phyloP scores from a whole-genome alignment of 2,329 filamentous ascomycete genomes.

The Chrysosporium queenslandicum region DNA sequence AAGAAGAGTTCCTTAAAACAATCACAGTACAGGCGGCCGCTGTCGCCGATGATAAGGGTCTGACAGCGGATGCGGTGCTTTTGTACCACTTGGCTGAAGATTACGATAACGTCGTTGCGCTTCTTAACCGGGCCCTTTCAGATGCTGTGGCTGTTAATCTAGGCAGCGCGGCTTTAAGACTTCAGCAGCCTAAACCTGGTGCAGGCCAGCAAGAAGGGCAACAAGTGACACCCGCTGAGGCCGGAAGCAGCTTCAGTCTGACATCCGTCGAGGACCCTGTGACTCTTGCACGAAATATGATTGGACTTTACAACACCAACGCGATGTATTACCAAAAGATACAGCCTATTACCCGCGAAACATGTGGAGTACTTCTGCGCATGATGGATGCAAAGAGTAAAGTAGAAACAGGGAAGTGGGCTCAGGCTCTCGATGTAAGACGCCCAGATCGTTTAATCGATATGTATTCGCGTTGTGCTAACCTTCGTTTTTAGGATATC shows the following conservation, averaged over 20 bases:
- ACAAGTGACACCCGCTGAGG: slow-evolving; percentile 41
- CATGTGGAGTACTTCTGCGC: slow-evolving; percentile 49
- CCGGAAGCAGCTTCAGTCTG: slow-evolving; percentile 46
- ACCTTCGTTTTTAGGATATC: slow-evolving; percentile 51
- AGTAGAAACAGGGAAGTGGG: slow-evolving; percentile 51
- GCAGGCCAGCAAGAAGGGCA: slow-evolving; percentile 30
- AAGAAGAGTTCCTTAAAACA: slow-evolving; percentile 77
- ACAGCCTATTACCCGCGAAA: slow-evolving; percentile 47
- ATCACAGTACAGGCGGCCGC: slow-evolving; percentile 87
- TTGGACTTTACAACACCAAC: slow-evolving; percentile 51
- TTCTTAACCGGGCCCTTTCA: slow-evolving; percentile 81
- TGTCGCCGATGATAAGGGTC: slow-evolving; percentile 86
- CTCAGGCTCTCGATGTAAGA: slow-evolving; percentile 55
- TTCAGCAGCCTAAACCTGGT: slow-evolving; percentile 71
- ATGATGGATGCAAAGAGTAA: slow-evolving; percentile 52
- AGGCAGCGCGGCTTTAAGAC: slow-evolving; percentile 65
- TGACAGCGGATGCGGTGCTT: slow-evolving; percentile 85
- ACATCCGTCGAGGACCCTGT: slow-evolving; percentile 59
- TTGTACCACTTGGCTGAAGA: slow-evolving; percentile 91
- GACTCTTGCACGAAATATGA: slow-evolving; percentile 53
- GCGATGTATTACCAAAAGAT: slow-evolving; percentile 53
- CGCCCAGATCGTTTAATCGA: slow-evolving; percentile 10
- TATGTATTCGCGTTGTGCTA: slow-evolving; percentile 4
- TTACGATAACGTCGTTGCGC: slow-evolving; percentile 84
- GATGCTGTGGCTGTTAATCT: slow-evolving; percentile 70